phyloP scores from a whole-genome alignment of 345 rosid species.

The Eucalyptus brandiana region DNA sequence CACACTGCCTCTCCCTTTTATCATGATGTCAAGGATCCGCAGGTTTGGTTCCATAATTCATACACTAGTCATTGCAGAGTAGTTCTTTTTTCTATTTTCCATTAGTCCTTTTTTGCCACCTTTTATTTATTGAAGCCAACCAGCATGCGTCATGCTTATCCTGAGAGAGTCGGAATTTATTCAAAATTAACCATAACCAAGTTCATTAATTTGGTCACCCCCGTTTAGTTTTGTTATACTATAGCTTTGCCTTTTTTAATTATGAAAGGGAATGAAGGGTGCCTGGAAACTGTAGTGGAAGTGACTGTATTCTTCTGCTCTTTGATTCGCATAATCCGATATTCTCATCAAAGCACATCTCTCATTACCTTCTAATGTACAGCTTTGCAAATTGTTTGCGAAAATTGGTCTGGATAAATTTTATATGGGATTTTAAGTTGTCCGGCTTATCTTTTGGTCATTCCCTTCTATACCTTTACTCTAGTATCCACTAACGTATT shows the following conservation, averaged over 20 bases:
- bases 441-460: background rate
- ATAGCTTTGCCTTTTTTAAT: background rate
- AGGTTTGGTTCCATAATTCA: slow-evolving; percentile 23
- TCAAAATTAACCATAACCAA: background rate
- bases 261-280: background rate
- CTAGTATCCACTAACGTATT: background rate
- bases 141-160: background rate
- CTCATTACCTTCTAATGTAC: background rate
- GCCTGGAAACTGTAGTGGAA: background rate
- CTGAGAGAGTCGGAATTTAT: background rate
- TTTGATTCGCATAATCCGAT: background rate
- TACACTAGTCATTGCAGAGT: background rate
- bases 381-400: background rate
- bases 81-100: background rate
- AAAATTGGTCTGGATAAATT: background rate
- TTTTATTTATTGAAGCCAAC: background rate
- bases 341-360: background rate
- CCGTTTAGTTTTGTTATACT: background rate
- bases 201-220: background rate
- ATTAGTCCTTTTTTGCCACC: background rate
- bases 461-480: background rate
- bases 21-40: slow-evolving; percentile 65
- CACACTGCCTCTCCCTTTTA: slow-evolving; percentile 88
- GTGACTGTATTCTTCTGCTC: background rate
- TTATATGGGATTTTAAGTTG: background rate